phyloP scores from a whole-genome alignment of 192 early-diverging fungal species.

The Backusella tuberculispora region DNA sequence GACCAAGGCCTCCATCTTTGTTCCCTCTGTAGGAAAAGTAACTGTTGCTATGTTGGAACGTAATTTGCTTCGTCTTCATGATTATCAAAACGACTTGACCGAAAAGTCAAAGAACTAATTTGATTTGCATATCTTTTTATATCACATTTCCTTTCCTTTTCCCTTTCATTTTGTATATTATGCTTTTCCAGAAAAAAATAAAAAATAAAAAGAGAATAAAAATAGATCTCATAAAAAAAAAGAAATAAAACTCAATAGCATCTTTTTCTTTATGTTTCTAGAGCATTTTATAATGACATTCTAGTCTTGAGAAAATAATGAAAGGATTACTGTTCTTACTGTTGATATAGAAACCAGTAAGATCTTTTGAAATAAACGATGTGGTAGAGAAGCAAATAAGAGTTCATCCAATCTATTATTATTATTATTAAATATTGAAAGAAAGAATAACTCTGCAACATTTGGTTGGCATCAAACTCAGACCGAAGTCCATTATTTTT shows the following conservation, averaged over 20 bases:
- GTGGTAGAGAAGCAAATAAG: too few relatives aligned
- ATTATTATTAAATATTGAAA: too few relatives aligned
- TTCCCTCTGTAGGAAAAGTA: constrained; percentile 96
- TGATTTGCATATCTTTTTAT: not conserved
- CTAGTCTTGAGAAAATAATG: too few relatives aligned
- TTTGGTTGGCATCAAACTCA: too few relatives aligned
- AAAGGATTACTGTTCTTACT: too few relatives aligned
- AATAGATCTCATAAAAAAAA: not conserved
- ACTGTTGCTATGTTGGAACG: constrained; percentile 98
- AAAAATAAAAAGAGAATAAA: constrained; percentile 3
- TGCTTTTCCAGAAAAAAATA: constrained; percentile 12
- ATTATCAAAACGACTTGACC: constrained; percentile 58
- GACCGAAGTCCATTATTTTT: not conserved
- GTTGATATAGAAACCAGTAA: too few relatives aligned
- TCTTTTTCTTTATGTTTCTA: not conserved
- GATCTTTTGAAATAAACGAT: too few relatives aligned
- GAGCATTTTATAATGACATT: not conserved
- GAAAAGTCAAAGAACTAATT: constrained; percentile 22
- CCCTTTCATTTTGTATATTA: constrained; percentile 20
- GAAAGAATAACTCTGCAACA: too few relatives aligned
- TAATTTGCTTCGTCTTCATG: constrained; percentile 89
- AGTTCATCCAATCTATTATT: too few relatives aligned
- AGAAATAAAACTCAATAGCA: not conserved
- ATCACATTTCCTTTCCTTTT: not conserved
- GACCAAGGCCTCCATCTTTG: constrained; percentile 93